These are phyloP conservation scores for Neurospora hispaniola DNA, from an alignment of 495 filamentous ascomycete species.

Conservation along the genomic window DNA sequence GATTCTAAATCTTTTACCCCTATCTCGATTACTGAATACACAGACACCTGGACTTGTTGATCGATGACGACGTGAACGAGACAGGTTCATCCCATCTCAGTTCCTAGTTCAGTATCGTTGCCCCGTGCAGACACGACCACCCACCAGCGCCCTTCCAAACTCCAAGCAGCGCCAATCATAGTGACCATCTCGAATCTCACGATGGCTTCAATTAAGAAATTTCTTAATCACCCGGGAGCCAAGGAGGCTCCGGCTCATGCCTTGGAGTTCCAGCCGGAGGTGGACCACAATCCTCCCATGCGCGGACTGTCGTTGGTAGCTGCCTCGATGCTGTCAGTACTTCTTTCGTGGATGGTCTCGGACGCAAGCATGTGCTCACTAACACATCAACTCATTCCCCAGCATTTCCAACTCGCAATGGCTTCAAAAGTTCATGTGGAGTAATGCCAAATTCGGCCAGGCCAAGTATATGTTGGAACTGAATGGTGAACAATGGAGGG, in stretches of 20 bases:
- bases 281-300: conserved; percentile 23
- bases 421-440: conserved; percentile 41
- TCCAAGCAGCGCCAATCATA: not conserved
- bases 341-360: not conserved
- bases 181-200: not conserved
- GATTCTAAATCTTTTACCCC: not conserved
- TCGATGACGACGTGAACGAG: not conserved
- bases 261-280: conserved; percentile 12
- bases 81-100: not conserved
- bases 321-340: conserved; percentile 17
- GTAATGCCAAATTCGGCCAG: conserved; percentile 59
- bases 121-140: not conserved
- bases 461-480: conserved; percentile 51
- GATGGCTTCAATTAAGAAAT: conserved; percentile 10
- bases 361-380: not conserved
- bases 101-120: not conserved
- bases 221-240: conserved; percentile 25
- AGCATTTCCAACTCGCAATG: conserved; percentile 19
- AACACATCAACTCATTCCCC: not conserved
- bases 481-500: conserved; percentile 46
- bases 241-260: conserved; percentile 18
- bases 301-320: conserved; percentile 19
- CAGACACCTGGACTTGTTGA: not conserved
- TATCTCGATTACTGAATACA: not conserved
- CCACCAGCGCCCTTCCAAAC: not conserved